Percentiles rank a stretch among this genome's conserved stretches.
phyloP scores from a whole-genome alignment of 495 filamentous ascomycete species.

The Xylaria grammica region DNA sequence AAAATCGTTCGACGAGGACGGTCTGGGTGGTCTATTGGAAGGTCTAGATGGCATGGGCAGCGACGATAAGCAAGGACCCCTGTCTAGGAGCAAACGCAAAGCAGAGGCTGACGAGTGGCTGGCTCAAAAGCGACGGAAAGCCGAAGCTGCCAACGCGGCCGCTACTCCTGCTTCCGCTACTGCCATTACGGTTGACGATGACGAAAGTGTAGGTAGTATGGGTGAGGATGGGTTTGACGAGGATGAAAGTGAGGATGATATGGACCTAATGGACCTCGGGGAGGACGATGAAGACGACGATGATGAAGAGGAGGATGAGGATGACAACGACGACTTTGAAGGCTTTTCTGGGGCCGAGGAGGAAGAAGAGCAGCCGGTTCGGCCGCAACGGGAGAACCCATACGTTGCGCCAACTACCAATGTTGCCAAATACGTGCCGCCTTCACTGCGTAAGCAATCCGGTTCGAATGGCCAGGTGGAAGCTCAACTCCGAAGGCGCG shows the following conservation, averaged over 20 bases:
- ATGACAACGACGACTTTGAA: conserved; percentile 38
- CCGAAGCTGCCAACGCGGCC: conserved; percentile 32
- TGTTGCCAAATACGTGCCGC: conserved; percentile 79
- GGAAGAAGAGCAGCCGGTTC: conserved; percentile 21
- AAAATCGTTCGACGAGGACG: conserved; percentile 82
- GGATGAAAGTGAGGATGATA: conserved; percentile 36
- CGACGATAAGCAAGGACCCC: conserved; percentile 54
- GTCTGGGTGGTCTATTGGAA: conserved; percentile 78
- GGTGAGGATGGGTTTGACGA: conserved; percentile 37
- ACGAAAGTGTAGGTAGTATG: neutral
- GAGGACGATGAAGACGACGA: conserved; percentile 38
- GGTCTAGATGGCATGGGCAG: conserved; percentile 61
- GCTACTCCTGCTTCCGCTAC: neutral
- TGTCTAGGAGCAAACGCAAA: conserved; percentile 68
- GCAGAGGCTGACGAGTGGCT: conserved; percentile 62
- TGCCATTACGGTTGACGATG: neutral
- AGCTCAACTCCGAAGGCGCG: conserved; percentile 72
- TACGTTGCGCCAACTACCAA: conserved; percentile 55
- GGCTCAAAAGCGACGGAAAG: conserved; percentile 53
- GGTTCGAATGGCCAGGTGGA: conserved; percentile 70
- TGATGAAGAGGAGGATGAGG: conserved; percentile 34
- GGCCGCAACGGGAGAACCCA: conserved; percentile 53
- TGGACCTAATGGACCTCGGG: conserved; percentile 35
- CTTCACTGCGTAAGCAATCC: conserved; percentile 71
- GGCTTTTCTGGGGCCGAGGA: conserved; percentile 37